A percentile compares a stretch with the other conserved stretches of the same genome.
These are phyloP conservation scores for Lagenaria siceraria DNA, from an alignment of 306 rosid species.

Conservation along the genomic window DNA sequence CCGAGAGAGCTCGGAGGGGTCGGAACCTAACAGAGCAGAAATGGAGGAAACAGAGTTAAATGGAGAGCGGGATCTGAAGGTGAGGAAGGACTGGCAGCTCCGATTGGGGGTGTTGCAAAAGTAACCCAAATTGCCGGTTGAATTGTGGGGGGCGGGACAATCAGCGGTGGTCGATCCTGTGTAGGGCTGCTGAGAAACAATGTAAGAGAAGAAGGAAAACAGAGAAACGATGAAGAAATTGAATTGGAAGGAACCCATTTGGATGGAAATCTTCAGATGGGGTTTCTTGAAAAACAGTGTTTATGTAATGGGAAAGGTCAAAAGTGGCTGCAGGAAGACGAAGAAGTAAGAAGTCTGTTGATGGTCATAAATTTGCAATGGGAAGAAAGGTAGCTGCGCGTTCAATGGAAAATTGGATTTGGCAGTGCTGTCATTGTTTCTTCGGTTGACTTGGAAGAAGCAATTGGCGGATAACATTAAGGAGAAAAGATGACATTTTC, in stretches of 20 bases:
- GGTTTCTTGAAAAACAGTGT: background rate
- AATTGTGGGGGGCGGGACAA: conserved; percentile 23
- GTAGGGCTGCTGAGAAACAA: conserved; percentile 61
- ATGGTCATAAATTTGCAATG: background rate
- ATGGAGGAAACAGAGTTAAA: conserved; percentile 51
- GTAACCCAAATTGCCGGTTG: conserved; percentile 55
- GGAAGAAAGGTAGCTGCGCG: background rate
- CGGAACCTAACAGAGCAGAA: conserved; percentile 37
- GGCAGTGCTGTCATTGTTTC: background rate
- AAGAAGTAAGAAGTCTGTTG: background rate
- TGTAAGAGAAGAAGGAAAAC: conserved; percentile 13
- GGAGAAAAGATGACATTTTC: background rate
- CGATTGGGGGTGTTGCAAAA: conserved; percentile 40
- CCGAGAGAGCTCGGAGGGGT: conserved; percentile 41
- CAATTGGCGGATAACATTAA: too few relatives aligned
- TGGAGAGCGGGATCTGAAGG: conserved; percentile 59
- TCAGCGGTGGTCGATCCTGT: conserved; percentile 35
- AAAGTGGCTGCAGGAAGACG: background rate
- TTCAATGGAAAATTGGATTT: background rate
- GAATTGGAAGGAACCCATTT: conserved; percentile 25
- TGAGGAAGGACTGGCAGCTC: conserved; percentile 68
- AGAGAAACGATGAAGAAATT: conserved; percentile 10
- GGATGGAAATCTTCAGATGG: background rate
- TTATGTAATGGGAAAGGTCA: background rate
- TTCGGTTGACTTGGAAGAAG: background rate